Conservation (phyloP, 169 alveolate genomes). For the Eimeria maxima region DNA sequence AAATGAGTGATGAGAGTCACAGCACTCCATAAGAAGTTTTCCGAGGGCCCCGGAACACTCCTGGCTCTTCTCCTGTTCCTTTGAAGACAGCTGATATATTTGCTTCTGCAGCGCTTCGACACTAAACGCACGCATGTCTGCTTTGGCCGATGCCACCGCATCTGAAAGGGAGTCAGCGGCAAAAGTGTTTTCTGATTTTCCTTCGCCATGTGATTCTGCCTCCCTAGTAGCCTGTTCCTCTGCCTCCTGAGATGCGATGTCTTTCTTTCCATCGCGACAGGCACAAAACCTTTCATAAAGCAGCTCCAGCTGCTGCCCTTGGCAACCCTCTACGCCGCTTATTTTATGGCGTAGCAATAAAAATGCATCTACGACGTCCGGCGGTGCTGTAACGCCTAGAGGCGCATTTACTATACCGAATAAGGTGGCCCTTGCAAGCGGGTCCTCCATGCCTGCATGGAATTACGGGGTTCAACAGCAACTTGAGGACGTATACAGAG, state of each 20-base stretch:
- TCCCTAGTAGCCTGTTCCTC: neutral
- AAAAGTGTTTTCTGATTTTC: neutral
- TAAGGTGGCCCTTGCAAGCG: neutral
- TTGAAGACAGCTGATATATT: neutral
- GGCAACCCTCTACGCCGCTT: neutral
- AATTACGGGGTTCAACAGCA: neutral
- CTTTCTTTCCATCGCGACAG: no score
- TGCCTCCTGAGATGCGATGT: neutral
- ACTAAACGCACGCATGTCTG: conserved; percentile 2
- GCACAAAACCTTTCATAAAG: neutral
- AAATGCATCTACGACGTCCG: conserved; percentile 20
- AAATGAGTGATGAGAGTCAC: conserved; percentile 7
- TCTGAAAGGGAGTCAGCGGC: neutral
- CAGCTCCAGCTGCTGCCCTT: conserved; percentile 56
- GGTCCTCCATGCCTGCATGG: conserved; percentile 29
- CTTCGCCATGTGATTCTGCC: neutral
- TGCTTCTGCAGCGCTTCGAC: conserved; percentile 31
- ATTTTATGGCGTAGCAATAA: conserved; percentile 5
- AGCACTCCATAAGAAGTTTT: conserved; percentile 1
- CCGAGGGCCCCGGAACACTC: conserved; percentile 9
- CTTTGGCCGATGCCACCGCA: conserved; percentile 43
- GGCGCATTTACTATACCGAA: neutral
- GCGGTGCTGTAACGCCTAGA: conserved; percentile 36
- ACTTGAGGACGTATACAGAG: neutral
- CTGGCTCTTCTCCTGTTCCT: neutral